Evolutionary conservation across 2,329 filamentous ascomycete species (phyloP).

Genomic region (Diaporthe citrichinensis): DNA sequence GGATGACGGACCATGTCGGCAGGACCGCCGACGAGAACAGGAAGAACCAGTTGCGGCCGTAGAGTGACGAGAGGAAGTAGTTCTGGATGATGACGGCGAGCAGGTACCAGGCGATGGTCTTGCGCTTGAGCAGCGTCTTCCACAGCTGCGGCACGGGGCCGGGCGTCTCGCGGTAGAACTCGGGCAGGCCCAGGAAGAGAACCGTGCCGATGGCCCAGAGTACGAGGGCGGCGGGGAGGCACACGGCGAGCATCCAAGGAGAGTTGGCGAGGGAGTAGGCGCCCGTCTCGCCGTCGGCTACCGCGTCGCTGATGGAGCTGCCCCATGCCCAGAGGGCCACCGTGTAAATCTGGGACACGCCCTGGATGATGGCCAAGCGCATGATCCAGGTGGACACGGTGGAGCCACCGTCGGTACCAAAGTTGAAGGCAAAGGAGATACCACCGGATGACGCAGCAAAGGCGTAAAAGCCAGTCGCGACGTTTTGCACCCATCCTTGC

Average conservation of each 20-base stretch:
- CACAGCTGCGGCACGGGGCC: conserved; percentile 75
- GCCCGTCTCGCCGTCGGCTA: conserved; percentile 52
- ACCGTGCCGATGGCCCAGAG: conserved; percentile 69
- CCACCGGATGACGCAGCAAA: conserved; percentile 73
- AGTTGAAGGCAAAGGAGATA: conserved; percentile 77
- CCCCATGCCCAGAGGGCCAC: conserved; percentile 77
- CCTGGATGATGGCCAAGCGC: conserved; percentile 74
- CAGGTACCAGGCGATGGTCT: conserved; percentile 76
- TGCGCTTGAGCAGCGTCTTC: conserved; percentile 68
- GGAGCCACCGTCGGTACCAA: conserved; percentile 72
- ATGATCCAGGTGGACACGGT: conserved; percentile 78
- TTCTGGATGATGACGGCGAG: conserved; percentile 73
- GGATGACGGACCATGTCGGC: conserved; percentile 66
- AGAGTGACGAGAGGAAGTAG: conserved; percentile 74
- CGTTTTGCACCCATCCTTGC: conserved; percentile 67
- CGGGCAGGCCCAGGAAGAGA: conserved; percentile 70
- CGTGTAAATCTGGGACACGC: conserved; percentile 74
- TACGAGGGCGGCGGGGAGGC: conserved; percentile 68
- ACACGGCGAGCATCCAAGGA: conserved; percentile 59
- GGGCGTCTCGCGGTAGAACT: conserved; percentile 74
- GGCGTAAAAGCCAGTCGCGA: conserved; percentile 73
- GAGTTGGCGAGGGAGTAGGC: conserved; percentile 45
- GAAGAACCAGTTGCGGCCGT: conserved; percentile 76
- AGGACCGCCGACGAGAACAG: conserved; percentile 63
- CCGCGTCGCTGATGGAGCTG: conserved; percentile 60